Base-by-base conservation (phyloP, 345 rosid species). In the Eucalyptus sideroxylon region DNA sequence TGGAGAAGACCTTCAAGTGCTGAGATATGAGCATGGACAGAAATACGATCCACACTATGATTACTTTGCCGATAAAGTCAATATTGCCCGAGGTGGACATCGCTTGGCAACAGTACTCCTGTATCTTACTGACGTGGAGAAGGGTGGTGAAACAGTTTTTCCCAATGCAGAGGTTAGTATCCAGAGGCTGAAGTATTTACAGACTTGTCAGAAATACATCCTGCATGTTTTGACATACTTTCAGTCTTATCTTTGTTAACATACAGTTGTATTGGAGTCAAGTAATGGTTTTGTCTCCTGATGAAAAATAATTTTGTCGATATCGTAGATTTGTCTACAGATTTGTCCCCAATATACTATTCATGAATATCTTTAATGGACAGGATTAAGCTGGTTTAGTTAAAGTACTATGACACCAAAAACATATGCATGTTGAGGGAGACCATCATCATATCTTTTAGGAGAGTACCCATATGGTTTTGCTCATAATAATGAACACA, bases 111-210 rank as follows among this genome's bases (percentile, higher is more conserved):
- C 99, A 50, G 96, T 98, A 81, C 97, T 98, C 83, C 91, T 98
- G 99, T 98, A 98, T 95, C 98, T 98, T 40, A 91, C 96, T 82
- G 94, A 96, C 91, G 99, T 98, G 88, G 93, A 89, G 86, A 95
- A 98, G 93, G 99, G 99, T 27, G 99, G 99, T 53, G 99, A 98
- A 94, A 98, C 98, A 82, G 98, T 97, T 60, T 98, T 97, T 92
- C 99, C 99, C 45, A 89, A 88, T 77, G 99, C 99, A 5, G 96
- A 95, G 98, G 99, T 98, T 91, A 89, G 95, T 92, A 87, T 69
- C 47, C 30, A 40, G 9, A 37, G 47, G 85, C 85, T 77, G 85
- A 40, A 77, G 47, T 11, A 40, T 77, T 19, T 37, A 40, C 47
- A 40, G 30, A 77, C 85, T 40, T 40, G 9, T 77, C 85, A 37